Evolutionary conservation across 1,284 basidiomycete species (phyloP).

Genomic region (Cryptococcus floricola): DNA sequence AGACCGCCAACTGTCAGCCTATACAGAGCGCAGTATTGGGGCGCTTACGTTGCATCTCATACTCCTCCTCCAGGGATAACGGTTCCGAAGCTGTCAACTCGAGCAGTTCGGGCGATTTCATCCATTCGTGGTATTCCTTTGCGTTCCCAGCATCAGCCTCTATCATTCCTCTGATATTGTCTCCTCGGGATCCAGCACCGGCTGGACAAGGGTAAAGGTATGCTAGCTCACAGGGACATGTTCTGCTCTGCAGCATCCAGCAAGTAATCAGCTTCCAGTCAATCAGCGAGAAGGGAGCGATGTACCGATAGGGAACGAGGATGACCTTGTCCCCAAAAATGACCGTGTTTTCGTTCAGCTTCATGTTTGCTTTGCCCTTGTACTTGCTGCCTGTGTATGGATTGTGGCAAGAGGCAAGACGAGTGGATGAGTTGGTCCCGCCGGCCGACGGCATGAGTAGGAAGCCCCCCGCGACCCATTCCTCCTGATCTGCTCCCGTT

Average conservation of each 20-base stretch:
- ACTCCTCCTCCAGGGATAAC: slow-evolving; percentile 76
- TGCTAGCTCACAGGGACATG: slow-evolving; percentile 59
- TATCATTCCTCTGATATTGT: background rate
- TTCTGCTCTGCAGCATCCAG: slow-evolving; percentile 48
- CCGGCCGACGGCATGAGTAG: too few species aligned
- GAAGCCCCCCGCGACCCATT: too few species aligned
- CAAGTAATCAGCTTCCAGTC: background rate
- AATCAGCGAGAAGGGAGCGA: slow-evolving; percentile 5
- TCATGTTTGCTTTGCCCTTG: slow-evolving; percentile 51
- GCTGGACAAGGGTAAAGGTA: background rate
- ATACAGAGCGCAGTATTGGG: background rate
- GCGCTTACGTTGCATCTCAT: slow-evolving; percentile 80
- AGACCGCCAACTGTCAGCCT: background rate
- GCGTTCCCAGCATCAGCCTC: background rate
- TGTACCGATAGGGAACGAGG: slow-evolving; percentile 68
- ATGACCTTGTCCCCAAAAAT: slow-evolving; percentile 63
- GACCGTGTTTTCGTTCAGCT: slow-evolving; percentile 59
- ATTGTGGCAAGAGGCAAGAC: too few species aligned
- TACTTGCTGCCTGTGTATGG: too few species aligned
- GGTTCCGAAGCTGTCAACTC: slow-evolving; percentile 82
- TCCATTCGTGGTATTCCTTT: slow-evolving; percentile 87
- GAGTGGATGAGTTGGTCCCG: too few species aligned
- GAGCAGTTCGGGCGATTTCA: slow-evolving; percentile 71
- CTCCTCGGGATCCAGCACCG: background rate
- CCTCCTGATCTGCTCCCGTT: too few species aligned